A percentile compares a stretch with the other conserved stretches of the same genome.
Conservation (phyloP, 805 yeast genomes). For the Candida hungchunana region DNA sequence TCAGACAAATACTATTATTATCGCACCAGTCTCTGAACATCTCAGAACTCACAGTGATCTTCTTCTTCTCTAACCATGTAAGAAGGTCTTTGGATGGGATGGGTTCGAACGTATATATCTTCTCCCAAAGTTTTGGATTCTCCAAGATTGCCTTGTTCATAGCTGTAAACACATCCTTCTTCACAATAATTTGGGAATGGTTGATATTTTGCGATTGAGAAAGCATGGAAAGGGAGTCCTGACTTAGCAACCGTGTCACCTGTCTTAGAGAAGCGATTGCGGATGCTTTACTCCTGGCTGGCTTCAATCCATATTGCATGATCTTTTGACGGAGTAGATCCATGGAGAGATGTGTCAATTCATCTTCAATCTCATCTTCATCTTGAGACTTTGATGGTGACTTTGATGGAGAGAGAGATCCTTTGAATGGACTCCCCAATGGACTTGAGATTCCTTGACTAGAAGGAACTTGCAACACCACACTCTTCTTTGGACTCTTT, state of each 20-base stretch:
- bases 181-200: slow-evolving; percentile 21
- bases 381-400: no score
- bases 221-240: slow-evolving; percentile 15
- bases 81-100: slow-evolving; percentile 5
- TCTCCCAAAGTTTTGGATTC: slow-evolving; percentile 15
- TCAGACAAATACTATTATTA: slow-evolving; percentile 21
- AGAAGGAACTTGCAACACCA: slow-evolving; percentile 24
- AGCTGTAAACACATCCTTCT: slow-evolving; percentile 19
- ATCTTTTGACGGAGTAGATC: slow-evolving; percentile 21
- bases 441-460: slow-evolving; percentile 19
- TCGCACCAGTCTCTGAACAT: slow-evolving; percentile 25
- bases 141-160: slow-evolving; percentile 12
- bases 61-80: slow-evolving; percentile 9
- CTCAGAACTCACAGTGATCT: slow-evolving; percentile 9
- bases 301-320: slow-evolving; percentile 25
- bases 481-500: slow-evolving; percentile 3
- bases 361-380: slow-evolving; percentile 15
- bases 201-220: slow-evolving; percentile 20
- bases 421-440: not conserved
- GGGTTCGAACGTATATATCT: slow-evolving; percentile 25
- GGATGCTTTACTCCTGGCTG: slow-evolving; percentile 17
- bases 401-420: no score
- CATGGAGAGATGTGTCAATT: slow-evolving; percentile 14
- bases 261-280: slow-evolving; percentile 22
- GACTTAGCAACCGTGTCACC: slow-evolving; percentile 12